phyloP scores from a whole-genome alignment of 306 rosid species.

The apple (Malus domestica) region DNA sequence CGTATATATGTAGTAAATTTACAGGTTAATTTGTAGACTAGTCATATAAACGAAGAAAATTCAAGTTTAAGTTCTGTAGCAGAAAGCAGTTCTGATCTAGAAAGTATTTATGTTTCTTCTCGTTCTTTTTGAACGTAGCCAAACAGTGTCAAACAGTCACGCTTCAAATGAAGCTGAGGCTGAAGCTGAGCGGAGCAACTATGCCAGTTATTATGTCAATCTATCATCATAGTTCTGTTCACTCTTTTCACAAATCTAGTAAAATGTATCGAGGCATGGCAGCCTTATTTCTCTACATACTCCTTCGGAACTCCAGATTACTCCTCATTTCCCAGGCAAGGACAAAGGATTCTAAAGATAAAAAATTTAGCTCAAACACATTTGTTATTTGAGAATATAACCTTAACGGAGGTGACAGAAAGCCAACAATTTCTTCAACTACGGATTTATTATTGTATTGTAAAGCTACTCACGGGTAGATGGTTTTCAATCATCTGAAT shows the following conservation, averaged over 20 bases:
- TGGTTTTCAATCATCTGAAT: not conserved
- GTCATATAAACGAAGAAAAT: too few species aligned
- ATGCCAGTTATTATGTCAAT: not conserved
- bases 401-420: not conserved
- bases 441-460: not conserved
- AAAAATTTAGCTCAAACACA: not conserved
- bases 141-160: not conserved
- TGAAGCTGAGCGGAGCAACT: not conserved
- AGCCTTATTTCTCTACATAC: not conserved
- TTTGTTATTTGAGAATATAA: not conserved
- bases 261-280: not conserved
- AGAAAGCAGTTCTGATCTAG: not conserved
- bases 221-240: not conserved
- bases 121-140: not conserved
- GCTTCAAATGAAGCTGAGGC: not conserved
- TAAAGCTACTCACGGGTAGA: not conserved
- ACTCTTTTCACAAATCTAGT: not conserved
- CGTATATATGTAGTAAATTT: not conserved
- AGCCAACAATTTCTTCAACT: not conserved
- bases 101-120: not conserved
- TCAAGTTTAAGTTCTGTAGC: not conserved
- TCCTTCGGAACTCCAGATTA: not conserved
- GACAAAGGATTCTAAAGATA: not conserved
- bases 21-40: not conserved
- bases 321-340: not conserved